Base-by-base conservation (phyloP, 1,284 basidiomycete species). In the Waitea zeae region DNA sequence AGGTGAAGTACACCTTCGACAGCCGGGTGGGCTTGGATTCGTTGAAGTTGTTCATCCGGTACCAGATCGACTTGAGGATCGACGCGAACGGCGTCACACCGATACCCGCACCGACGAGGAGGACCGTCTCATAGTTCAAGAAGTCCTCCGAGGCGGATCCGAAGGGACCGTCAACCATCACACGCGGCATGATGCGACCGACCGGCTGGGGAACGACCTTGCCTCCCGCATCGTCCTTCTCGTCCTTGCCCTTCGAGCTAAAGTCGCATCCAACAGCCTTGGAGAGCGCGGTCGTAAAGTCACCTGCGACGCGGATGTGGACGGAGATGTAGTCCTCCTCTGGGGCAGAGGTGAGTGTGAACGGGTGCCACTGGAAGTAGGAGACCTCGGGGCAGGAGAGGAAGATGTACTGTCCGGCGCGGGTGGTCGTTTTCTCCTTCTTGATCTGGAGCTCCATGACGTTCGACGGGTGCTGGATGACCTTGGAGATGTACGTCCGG, bases 311-410 rank as follows among this genome's bases (percentile, higher is more conserved):
- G 49, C 87, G 80, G 46, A 93, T 79, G 52, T 93, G 88, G 12
- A 92, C 70, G 1, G 83, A 87, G 43, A 90, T 72, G 51, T 88
- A 90, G 46, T 89, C 84, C 50, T 89, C 86, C 52, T 89, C 84
- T 1, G 86, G 86, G 0, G 86, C 84, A 45, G 76, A 79, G 38
- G 83, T 90, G 42, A 92, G 69, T 12, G 86, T 90, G 63, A 90
- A 90, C 15, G 87, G 87, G 51, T 92, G 86, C 81, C 87, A 93
- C 50, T 92, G 86, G 67, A 81, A 90, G 61, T 86, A 89, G 7
- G 80, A 86, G 26, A 92, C 62, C 51, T 84, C 82, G 5, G 88
- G 88, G 56, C 83, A 82, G 41, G 58, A 72, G 33, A 92, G 53
- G 62, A 89, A 89, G 51, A 92, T 84, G 54, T 90, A 90, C 52